phyloP scores from a whole-genome alignment of 1,139 yeast genomes.

The Arxiozyma heterogenica region DNA sequence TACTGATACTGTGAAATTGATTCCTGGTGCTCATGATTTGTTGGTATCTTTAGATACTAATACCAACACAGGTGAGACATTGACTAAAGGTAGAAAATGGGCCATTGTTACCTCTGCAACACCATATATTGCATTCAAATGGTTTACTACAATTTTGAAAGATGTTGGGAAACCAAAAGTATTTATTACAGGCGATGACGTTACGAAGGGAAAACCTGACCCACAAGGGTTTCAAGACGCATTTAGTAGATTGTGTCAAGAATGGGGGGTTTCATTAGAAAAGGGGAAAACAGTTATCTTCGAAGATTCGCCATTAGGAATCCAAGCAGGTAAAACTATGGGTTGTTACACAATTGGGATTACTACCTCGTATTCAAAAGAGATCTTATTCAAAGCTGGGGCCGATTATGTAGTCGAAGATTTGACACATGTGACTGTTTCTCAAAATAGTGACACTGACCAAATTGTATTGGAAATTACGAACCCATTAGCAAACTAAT shows the following conservation, averaged over 20 bases:
- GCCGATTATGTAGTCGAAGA: conserved; percentile 68
- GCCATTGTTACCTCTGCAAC: conserved; percentile 75
- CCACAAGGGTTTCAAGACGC: conserved; percentile 57
- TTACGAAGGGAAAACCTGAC: conserved; percentile 63
- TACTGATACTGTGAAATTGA: conserved; percentile 55
- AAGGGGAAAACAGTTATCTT: conserved; percentile 49
- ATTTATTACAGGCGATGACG: conserved; percentile 67
- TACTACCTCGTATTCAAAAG: conserved; percentile 60
- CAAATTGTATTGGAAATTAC: conserved; percentile 19
- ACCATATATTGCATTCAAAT: conserved; percentile 46
- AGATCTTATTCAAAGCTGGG: conserved; percentile 54
- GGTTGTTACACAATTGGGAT: conserved; percentile 71
- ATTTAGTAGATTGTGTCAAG: conserved; percentile 39
- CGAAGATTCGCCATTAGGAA: conserved; percentile 79
- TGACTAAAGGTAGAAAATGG: conserved; percentile 44
- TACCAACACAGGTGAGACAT: conserved; percentile 26
- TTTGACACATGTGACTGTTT: conserved; percentile 38
- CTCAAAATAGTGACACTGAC: conserved; percentile 14
- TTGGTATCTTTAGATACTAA: conserved; percentile 31
- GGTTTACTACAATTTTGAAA: conserved; percentile 52
- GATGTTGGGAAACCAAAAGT: conserved; percentile 43
- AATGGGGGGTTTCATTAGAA: conserved; percentile 33
- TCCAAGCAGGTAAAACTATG: conserved; percentile 65
- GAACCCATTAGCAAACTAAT: conserved; percentile 3
- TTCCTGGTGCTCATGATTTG: conserved; percentile 58